Evolutionary conservation across 208 protist species (phyloP).

Genomic region (Acanthamoeba lenticulata): DNA sequence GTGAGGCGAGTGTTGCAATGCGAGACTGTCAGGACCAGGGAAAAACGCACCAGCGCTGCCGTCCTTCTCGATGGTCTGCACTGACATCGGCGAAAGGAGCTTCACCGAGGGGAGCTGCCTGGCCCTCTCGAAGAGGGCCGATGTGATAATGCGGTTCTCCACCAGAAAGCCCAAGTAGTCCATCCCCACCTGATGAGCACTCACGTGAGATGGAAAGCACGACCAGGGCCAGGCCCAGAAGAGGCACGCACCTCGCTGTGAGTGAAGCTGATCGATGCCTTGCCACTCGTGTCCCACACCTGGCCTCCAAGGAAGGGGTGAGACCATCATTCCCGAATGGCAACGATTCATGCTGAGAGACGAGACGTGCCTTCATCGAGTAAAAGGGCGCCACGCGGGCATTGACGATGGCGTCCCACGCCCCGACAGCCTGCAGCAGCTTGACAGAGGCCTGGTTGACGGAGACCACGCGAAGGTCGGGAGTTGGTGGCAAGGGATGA

Average conservation of each 20-base stretch:
- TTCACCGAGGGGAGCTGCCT: slow-evolving; percentile 36
- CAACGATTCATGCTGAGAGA: background rate
- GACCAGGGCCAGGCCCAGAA: background rate
- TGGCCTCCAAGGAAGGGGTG: no score
- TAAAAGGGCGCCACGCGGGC: slow-evolving; percentile 25
- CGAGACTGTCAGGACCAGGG: background rate
- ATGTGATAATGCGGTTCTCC: slow-evolving; percentile 11
- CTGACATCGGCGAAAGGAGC: background rate
- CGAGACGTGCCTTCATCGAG: background rate
- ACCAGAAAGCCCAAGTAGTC: slow-evolving; percentile 19
- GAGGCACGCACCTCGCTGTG: background rate
- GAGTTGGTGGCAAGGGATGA: slow-evolving; percentile 15
- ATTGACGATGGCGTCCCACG: slow-evolving; percentile 19
- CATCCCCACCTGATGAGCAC: background rate
- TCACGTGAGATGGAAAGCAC: background rate
- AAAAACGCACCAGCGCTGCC: background rate
- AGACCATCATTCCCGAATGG: background rate
- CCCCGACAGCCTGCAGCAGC: slow-evolving; percentile 14
- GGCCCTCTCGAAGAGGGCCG: background rate
- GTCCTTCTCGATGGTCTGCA: background rate
- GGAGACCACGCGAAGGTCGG: slow-evolving; percentile 43
- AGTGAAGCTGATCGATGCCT: slow-evolving; percentile 25
- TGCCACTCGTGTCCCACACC: slow-evolving; percentile 36
- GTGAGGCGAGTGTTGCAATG: background rate
- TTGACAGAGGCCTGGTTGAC: slow-evolving; percentile 5